Base-by-base conservation (phyloP, 2,329 filamentous ascomycete species). In the Graphilbum sp. region DNA sequence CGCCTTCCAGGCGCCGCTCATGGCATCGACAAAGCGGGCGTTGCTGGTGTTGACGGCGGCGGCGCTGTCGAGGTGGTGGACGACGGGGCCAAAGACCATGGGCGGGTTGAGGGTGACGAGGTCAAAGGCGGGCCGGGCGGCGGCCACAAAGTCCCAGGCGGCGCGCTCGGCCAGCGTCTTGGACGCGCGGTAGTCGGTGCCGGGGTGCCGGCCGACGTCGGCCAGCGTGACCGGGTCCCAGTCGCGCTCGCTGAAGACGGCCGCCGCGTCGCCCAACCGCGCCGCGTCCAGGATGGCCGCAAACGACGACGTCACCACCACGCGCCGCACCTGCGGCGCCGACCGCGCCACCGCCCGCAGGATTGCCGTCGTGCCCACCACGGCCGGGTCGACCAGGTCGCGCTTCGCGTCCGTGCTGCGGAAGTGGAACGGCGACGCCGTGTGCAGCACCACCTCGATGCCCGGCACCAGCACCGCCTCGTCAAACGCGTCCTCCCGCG, bases 401-500 rank as follows among this genome's bases (percentile, higher is more conserved):
- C 54, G 64, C 43, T 64, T 51, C 10, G 66, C 55, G 46, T 72
- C 67, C 34, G 54, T 58, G 46, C 60, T 64, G 3, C 64, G 61
- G 54, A 62, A 72, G 48, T 71, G 67, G 51, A 75, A 68, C 1
- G 72, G 72, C 36, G 67, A 72, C 0, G 72, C 72, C 2, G 71
- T 73, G 57, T 77, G 72, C 38, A 75, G 56, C 30, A 76, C 69
- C 35, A 66, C 66, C 40, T 70, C 63, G 37, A 75, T 54, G 20
- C 60, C 63, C 1, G 65, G 62, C 4, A 52, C 59, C 53, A 61
- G 55, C 43, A 67, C 61, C 1, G 69, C 72, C 48, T 75, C 64
- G 49, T 83, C 75, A 52, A 93, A 93, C 41, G 85, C 84, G 39
- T 68, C 67, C 32, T 74, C 67, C 50, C 75, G 57, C 4, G 82